phyloP scores from a whole-genome alignment of 352 stramenopile species.

The Phytopythium vexans region DNA sequence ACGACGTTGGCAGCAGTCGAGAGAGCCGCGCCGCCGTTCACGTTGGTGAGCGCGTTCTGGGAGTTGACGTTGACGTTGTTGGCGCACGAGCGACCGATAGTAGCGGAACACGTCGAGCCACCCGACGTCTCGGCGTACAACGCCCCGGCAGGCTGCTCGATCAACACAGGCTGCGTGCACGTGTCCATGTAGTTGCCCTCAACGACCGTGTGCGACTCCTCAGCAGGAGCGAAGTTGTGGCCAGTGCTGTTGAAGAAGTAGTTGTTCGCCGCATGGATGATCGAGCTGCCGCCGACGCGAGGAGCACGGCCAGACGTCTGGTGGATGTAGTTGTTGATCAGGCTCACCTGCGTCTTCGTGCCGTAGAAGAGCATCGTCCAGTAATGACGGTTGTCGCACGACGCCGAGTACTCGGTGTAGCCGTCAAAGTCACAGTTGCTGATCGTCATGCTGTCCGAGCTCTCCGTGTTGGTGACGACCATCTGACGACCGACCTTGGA shows the following conservation, averaged over 20 bases:
- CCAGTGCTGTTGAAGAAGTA: conserved; percentile 21
- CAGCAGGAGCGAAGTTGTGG: conserved; percentile 11
- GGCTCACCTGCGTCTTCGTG: conserved; percentile 27
- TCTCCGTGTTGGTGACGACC: conserved; percentile 27
- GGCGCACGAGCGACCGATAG: conserved; percentile 12
- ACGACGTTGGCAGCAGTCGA: conserved; percentile 11
- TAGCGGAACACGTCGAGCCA: conserved; percentile 12
- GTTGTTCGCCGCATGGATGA: conserved; percentile 23
- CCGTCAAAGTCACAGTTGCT: conserved; percentile 52
- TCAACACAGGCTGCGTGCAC: conserved; percentile 16
- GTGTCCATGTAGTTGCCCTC: conserved; percentile 29
- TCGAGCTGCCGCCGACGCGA: conserved; percentile 18
- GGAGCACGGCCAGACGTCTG: conserved; percentile 24
- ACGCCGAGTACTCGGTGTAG: conserved; percentile 31
- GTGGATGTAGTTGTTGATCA: conserved; percentile 33
- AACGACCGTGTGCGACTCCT: conserved; percentile 16
- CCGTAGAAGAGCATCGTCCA: conserved; percentile 45
- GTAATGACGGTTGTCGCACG: conserved; percentile 41
- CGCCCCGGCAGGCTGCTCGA: conserved; percentile 10
- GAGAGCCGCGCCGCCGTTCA: conserved; percentile 14
- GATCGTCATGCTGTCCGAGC: conserved; percentile 37
- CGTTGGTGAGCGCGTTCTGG: conserved; percentile 13
- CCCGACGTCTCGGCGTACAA: conserved; percentile 11
- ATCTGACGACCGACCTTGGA: conserved; percentile 30
- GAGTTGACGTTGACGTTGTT: conserved; percentile 14